Base-by-base conservation (phyloP, 768 basidiomycete genomes). In the Hypsizygus marmoreus region DNA sequence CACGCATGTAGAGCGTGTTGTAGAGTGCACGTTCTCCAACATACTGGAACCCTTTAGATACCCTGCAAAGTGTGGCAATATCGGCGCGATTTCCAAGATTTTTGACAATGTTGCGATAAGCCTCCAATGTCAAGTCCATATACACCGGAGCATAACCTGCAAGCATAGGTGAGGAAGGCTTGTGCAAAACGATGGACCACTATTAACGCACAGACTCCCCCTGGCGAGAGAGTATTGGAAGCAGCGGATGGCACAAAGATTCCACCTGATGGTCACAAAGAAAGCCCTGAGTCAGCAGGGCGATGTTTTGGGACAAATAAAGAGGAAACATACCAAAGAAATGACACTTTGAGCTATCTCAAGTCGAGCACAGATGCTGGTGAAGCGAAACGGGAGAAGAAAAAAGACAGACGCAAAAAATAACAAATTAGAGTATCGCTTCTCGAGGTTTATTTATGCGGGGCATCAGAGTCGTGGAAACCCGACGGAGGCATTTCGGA, bases 101-200 rank as follows among this genome's bases (percentile, higher is more conserved):
- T 56, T 72, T 73, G 32, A 78, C 77, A 57, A 86, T 77, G 57
- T 73, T 72, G 65, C 72, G 75, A 68, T 77, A 81, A 40, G 71
- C 73, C 70, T 84, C 82, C 63, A 73, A 65, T 49, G 82, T 78
- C 50, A 82, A 59, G 57, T 77, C 78, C 84, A 84, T 84, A 55
- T 65, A 72, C 53, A 42, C 49, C 47, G 53, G 50, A 50, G 67
- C 75, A 79, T 79, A 66, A 66, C 72, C 69, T 73, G 40, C 24
- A n/a, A 33, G 26, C 31, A 11, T 33, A 47, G 32, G 19, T 37
- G 24, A 28, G 16, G 37, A 43, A 51, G 43, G 25, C 36, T 20
- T 28, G 48, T 33, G n/a, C 36, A 19, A 19, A 25, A 30, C 9
- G 25, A 23, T 9, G 29, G 9, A 34, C 31, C 22, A 26, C 16